Base-by-base conservation (phyloP, 345 rosid genomes). In the Sapria himalayana region DNA sequence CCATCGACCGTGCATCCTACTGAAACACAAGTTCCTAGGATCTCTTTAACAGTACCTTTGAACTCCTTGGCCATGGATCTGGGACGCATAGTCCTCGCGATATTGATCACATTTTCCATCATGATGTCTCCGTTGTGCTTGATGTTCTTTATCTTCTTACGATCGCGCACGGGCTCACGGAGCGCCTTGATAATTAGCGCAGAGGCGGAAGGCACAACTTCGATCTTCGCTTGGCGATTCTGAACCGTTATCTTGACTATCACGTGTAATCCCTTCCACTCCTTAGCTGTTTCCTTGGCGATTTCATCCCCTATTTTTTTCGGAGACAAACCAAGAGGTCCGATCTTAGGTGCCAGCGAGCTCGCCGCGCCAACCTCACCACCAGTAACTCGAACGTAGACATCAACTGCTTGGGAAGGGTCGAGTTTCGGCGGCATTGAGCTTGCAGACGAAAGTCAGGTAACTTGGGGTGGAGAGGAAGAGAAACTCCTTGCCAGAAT, bases 1-100 rank as follows among this genome's bases (percentile, higher is more conserved):
- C 76, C 81, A 52, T 77, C 86, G 1, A 77, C 86, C 13, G 73
- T 73, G 29, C 86, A 77, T 4, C 86, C 86, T 14, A 77, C 86
- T 0, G 81, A 73, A 0, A 77, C 86, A 13, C 86, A 77, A 9
- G 86, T 77, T 3, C 86, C 86, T 6, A 77, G 38, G 22, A 77
- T 77, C 68, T 77, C 86, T 46, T 75, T 77, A 39, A 77, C 81
- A 1, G 76, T 61, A 0, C 86, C 78, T 2, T 64, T 57, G 35
- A 77, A 34, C 4, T 77, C 70, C 65, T 73, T 73, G 6, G 81
- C 86, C 49, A 73, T 77, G 4, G 81, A 73, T 52, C 86, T 71
- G 4, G 72, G 76, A 37, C 49, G 47, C 81, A 77, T 78, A n/a
- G 74, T 51, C 62, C 51, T 75, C 0, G 85, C 81, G 6, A 78